Conservation (phyloP, 306 rosid species). For the Malus sylvestris region DNA sequence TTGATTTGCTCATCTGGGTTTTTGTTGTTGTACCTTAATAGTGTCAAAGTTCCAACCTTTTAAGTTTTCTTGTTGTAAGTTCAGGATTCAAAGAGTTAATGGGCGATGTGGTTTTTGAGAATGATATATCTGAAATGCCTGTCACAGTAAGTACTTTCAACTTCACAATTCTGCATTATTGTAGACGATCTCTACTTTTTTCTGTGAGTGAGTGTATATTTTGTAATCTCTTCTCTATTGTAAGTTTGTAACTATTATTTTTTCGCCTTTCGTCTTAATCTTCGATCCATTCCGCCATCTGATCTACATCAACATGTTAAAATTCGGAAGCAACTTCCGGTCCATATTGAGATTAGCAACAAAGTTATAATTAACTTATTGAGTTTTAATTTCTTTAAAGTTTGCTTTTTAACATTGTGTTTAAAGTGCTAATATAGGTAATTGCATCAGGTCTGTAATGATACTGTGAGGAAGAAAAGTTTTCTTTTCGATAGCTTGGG, state of each 20-base stretch:
- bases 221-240: not conserved
- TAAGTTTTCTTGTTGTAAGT: not conserved
- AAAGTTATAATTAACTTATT: not conserved
- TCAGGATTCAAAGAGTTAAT: slow-evolving; percentile 25
- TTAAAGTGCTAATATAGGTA: slow-evolving; percentile 5
- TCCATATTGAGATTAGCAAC: not conserved
- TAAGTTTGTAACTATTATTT: not conserved
- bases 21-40: not conserved
- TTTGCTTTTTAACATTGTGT: not conserved
- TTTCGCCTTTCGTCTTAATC: no score
- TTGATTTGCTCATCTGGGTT: slow-evolving; percentile 10
- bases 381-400: not conserved
- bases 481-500: slow-evolving; percentile 12
- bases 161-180: not conserved
- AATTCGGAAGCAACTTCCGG: not conserved
- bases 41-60: not conserved
- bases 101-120: slow-evolving; percentile 22
- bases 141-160: slow-evolving; percentile 21
- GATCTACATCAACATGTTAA: no score
- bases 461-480: slow-evolving; percentile 16
- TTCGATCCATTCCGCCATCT: no score
- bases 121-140: slow-evolving; percentile 19
- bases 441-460: slow-evolving; percentile 35
- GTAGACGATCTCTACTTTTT: not conserved
- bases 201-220: not conserved